Evolutionary conservation across 441 rosid species (phyloP), one percentile per base, ranked within the genome.

Genomic region (Theobroma grandiflorum): DNA sequence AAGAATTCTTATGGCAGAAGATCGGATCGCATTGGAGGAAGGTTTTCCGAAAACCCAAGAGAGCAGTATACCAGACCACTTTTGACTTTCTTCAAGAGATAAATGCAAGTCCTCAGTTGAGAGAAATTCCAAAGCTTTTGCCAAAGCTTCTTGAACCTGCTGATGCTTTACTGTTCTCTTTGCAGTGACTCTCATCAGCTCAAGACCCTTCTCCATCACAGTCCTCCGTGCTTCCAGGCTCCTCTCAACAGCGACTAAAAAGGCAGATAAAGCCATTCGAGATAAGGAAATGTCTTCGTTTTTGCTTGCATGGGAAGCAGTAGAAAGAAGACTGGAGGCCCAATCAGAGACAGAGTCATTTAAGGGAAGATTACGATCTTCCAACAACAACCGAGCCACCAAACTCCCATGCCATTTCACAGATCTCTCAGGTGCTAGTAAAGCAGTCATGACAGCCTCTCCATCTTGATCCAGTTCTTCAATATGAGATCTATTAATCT

Each of bases 381-480:
- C 97, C 85, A 97, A 89, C 53, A 97, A 84, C 88, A 94, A 85
- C 72, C 90, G 83, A 55, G 99, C 98, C 45, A 95, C 97, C 90
- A 95, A 85, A 88, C 98, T 90, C 76, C 97, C 99, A 89, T 97
- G 97, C 99, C 99, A 97, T 89, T 93, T 94, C 73, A 97, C 98
- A 85, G 99, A 95, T 88, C 98, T 92, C 91, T 97, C 99, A 62
- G 99, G 98, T 43, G 98, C 98, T 85, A 90, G 83, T 79, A 97
- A 82, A 62, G 99, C 93, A 73, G 95, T 80, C 99, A 91, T 95
- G 80, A 95, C 92, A 85, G 96, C 98, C 82, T 86, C 83, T 74
- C 98, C 98, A 79, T 95, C 97, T 77, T 79, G 90, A 89, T 97
- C 99, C 78, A 97, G 90, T 85, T 97, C 98, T 84, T 93, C 97